Base-by-base conservation (phyloP, 768 basidiomycete species). In the Phlegmacium glaucopus region DNA sequence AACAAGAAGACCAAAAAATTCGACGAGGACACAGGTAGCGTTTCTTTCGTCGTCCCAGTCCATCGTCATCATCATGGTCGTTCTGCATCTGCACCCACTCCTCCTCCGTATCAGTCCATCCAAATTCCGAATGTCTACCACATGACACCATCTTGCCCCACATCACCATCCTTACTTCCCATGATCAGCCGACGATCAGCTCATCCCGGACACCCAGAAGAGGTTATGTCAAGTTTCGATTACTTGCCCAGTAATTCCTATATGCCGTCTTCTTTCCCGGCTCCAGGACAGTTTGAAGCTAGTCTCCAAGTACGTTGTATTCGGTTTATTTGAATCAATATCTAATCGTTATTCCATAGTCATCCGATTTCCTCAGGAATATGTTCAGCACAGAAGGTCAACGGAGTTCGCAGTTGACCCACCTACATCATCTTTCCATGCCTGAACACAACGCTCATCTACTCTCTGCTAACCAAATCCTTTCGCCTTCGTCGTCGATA, bases 101-200 rank as follows among this genome's bases (percentile, higher is more conserved):
- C 85, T 4, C 82, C 81, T 9, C 73, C 77, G 3, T 79, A 77
- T 54, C 85, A 87, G 65, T 74, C 77, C 1, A 87, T 89, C 58
- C 79, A 79, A 61, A 72, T 88, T 35, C 87, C 87, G 17, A 79
- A 75, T 52, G 76, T 89, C 16, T 77, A 76, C 60, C 65, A 68
- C 34, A 58, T 69, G 58, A 59, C 69, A 1, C 79, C 82, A 4
- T 83, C 83, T 11, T 83, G 78, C 61, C 83, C 83, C 8, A 74
- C 79, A 9, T 84, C 84, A 28, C 83, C 82, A 10, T 77, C 80
- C 10, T 68, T 75, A 6, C 61, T 75, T 4, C 75, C 74, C 29
- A 77, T 84, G 71, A 83, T 83, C 70, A 78, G 75, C 56, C 75
- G 82, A 45, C 79, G 83, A 44, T 65, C 80, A 29, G 72, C 80